These are phyloP conservation scores for Cicer bijugum DNA, from an alignment of 306 rosid genomes.

Conservation along the genomic window DNA sequence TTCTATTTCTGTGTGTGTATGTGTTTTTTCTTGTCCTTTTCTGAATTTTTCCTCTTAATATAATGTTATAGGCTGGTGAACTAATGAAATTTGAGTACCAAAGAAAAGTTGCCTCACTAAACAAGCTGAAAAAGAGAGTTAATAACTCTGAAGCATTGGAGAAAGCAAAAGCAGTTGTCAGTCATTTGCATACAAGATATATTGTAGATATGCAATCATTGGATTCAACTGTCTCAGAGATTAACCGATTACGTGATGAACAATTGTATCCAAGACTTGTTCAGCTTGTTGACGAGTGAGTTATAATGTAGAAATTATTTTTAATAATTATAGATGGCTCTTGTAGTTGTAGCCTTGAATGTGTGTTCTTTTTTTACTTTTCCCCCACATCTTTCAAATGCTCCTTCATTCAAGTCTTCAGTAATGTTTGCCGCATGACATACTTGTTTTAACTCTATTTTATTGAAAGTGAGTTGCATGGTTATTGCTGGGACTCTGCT, in stretches of 20 bases:
- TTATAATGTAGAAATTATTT: slow-evolving; percentile 39
- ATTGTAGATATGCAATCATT: slow-evolving; percentile 98
- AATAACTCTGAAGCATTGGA: slow-evolving; percentile 74
- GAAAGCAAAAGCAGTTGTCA: slow-evolving; percentile 89
- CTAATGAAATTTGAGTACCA: slow-evolving; percentile 91
- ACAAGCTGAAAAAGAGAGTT: slow-evolving; percentile 73
- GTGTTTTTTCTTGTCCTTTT: neutral
- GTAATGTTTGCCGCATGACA: slow-evolving; percentile 29
- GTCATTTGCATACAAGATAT: slow-evolving; percentile 95
- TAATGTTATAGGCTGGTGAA: slow-evolving; percentile 83
- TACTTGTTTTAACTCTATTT: slow-evolving; percentile 13
- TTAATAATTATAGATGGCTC: slow-evolving; percentile 14
- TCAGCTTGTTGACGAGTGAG: slow-evolving; percentile 90
- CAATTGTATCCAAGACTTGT: slow-evolving; percentile 84
- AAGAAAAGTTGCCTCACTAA: slow-evolving; percentile 73
- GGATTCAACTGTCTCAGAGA: slow-evolving; percentile 97
- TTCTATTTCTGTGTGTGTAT: slow-evolving; percentile 8
- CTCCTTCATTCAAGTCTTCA: slow-evolving; percentile 9
- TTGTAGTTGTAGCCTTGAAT: slow-evolving; percentile 11
- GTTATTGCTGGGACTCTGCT: slow-evolving; percentile 31
- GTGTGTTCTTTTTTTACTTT: neutral
- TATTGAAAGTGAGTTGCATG: slow-evolving; percentile 6
- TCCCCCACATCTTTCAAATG: slow-evolving; percentile 14
- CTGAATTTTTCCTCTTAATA: slow-evolving; percentile 34
- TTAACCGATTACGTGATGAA: slow-evolving; percentile 80